phyloP scores from a whole-genome alignment of 2,329 filamentous ascomycete species.

The Aspergillus arachidicola region DNA sequence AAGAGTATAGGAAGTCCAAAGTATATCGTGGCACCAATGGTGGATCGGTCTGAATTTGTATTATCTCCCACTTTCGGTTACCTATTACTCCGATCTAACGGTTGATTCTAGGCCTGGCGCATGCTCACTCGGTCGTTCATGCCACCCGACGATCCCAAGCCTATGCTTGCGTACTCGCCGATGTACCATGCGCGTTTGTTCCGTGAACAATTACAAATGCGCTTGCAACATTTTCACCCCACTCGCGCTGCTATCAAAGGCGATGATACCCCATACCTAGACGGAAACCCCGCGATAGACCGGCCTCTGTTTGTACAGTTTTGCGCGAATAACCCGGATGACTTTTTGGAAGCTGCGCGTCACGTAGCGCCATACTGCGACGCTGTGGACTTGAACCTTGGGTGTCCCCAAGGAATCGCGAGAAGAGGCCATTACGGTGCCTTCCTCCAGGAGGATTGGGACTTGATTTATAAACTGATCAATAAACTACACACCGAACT shows the following conservation, averaged over 20 bases:
- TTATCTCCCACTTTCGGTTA: slow-evolving; percentile 35
- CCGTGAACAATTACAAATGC: slow-evolving; percentile 73
- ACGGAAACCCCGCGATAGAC: slow-evolving; percentile 83
- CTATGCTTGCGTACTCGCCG: slow-evolving; percentile 84
- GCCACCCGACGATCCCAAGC: slow-evolving; percentile 62
- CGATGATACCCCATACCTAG: slow-evolving; percentile 61
- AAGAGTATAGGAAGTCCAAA: slow-evolving; percentile 92
- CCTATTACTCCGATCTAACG: slow-evolving; percentile 13
- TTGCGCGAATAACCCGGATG: slow-evolving; percentile 62
- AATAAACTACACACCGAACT: slow-evolving; percentile 78
- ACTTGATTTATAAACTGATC: slow-evolving; percentile 79
- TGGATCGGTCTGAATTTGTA: slow-evolving; percentile 97
- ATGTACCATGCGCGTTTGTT: slow-evolving; percentile 97
- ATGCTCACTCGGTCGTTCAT: slow-evolving; percentile 94
- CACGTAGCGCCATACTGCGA: slow-evolving; percentile 86
- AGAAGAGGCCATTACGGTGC: slow-evolving; percentile 88
- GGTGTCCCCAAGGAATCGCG: slow-evolving; percentile 95
- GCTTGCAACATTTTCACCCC: slow-evolving; percentile 79
- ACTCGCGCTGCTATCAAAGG: slow-evolving; percentile 41
- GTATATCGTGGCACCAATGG: slow-evolving; percentile 92
- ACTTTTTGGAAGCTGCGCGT: slow-evolving; percentile 65
- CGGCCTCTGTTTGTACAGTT: slow-evolving; percentile 95
- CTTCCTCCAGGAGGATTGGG: slow-evolving; percentile 91
- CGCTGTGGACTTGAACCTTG: slow-evolving; percentile 91
- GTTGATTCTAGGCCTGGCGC: slow-evolving; percentile 76